phyloP scores from a whole-genome alignment of 2,329 filamentous ascomycete species.

The Aphanocladium album region DNA sequence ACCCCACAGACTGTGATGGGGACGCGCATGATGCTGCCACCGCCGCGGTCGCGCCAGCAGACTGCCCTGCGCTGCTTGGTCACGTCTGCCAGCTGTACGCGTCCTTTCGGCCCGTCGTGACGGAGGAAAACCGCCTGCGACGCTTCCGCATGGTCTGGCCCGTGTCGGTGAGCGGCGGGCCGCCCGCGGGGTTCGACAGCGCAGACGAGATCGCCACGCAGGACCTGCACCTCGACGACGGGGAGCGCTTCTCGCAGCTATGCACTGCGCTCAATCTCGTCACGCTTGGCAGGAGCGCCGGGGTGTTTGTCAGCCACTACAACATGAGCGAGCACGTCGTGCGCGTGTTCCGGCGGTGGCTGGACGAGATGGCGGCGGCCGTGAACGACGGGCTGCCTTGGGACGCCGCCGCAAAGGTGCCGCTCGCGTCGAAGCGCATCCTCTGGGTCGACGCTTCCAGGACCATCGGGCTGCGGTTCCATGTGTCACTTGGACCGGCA shows the following conservation, averaged over 20 bases:
- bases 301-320: conserved; percentile 59
- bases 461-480: conserved; percentile 64
- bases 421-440: conserved; percentile 34
- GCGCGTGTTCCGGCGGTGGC: conserved; percentile 69
- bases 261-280: conserved; percentile 65
- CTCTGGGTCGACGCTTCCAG: conserved; percentile 62
- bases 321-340: conserved; percentile 64
- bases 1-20: conserved; percentile 25
- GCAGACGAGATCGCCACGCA: conserved; percentile 39
- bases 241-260: conserved; percentile 71
- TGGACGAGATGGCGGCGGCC: conserved; percentile 45
- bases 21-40: conserved; percentile 9
- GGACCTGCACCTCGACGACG: conserved; percentile 59
- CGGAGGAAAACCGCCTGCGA: conserved; percentile 44
- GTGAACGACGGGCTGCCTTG: conserved; percentile 12
- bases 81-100: conserved; percentile 60
- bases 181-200: conserved; percentile 16
- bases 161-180: conserved; percentile 3
- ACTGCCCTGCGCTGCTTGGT: conserved; percentile 22
- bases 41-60: conserved; percentile 6
- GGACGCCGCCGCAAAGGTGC: conserved; percentile 5
- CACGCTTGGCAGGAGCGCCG: conserved; percentile 52
- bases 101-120: conserved; percentile 60
- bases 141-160: conserved; percentile 21
- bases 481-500: conserved; percentile 40